Evolutionary conservation across 169 alveolate species (phyloP).

Genomic region (Eimeria praecox): DNA sequence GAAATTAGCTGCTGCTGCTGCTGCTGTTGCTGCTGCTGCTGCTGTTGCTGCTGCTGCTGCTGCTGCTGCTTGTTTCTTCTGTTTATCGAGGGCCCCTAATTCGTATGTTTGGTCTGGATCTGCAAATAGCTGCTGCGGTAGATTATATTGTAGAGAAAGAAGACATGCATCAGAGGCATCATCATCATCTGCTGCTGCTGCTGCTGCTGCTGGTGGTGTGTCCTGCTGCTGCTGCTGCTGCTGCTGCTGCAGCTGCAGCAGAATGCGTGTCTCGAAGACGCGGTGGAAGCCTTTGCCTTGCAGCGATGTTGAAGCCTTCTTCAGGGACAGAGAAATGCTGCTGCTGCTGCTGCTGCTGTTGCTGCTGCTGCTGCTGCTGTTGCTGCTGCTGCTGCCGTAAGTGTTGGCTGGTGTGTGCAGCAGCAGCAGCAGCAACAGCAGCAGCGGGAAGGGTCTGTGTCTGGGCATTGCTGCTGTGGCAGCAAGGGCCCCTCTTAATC

Average conservation of each 20-base stretch:
- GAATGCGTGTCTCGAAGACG: neutral
- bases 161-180: neutral
- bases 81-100: neutral
- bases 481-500: neutral
- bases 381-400: conserved; percentile 25
- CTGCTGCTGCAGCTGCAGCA: neutral
- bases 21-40: too few species aligned
- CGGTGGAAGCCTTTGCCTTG: neutral
- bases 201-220: neutral
- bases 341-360: neutral
- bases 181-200: neutral
- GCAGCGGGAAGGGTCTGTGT: neutral
- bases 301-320: conserved; percentile 28
- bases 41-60: too few species aligned
- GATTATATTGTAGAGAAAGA: conserved; percentile 2
- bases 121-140: conserved; percentile 15
- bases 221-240: neutral
- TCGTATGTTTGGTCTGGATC: conserved; percentile 30
- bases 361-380: neutral
- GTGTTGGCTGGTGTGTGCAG: conserved; percentile 5
- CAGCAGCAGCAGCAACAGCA: conserved; percentile 48
- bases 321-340: neutral
- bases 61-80: too few species aligned
- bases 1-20: too few species aligned
- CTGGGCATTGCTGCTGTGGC: neutral